Percentiles rank a stretch among this genome's conserved stretches.
Evolutionary conservation across 2,329 filamentous ascomycete genomes (phyloP).

Genomic region (Alternaria arbusti): DNA sequence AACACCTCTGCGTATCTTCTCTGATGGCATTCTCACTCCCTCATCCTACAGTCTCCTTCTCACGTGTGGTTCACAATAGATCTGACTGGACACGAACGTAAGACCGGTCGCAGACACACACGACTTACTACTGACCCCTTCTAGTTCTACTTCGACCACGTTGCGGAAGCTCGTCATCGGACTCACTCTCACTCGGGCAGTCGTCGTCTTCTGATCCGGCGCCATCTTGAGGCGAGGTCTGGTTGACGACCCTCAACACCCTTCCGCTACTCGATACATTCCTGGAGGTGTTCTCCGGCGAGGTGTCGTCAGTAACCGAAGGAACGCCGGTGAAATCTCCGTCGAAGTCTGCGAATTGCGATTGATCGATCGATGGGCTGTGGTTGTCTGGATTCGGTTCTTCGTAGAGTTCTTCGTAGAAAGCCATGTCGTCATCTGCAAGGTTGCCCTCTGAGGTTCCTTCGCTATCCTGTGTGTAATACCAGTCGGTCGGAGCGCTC

Average conservation of each 20-base stretch:
- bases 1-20: background rate
- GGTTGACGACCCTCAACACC: background rate
- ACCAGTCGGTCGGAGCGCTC: background rate
- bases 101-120: background rate
- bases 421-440: background rate
- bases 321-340: background rate
- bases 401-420: background rate
- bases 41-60: background rate
- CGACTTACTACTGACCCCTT: background rate
- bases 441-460: background rate
- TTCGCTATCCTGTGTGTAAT: background rate
- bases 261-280: fast-evolving
- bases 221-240: background rate
- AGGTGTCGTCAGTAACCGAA: background rate
- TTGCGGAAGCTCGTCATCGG: background rate
- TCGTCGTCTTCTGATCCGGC: background rate
- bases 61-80: background rate
- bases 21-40: background rate
- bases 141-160: background rate
- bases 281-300: background rate
- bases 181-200: background rate
- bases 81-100: background rate
- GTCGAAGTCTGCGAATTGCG: slow-evolving; percentile 4
- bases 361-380: background rate
- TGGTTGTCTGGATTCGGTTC: background rate